These are phyloP conservation scores for Myochromella boudieri DNA, from an alignment of 768 basidiomycete genomes.

Conservation along the genomic window DNA sequence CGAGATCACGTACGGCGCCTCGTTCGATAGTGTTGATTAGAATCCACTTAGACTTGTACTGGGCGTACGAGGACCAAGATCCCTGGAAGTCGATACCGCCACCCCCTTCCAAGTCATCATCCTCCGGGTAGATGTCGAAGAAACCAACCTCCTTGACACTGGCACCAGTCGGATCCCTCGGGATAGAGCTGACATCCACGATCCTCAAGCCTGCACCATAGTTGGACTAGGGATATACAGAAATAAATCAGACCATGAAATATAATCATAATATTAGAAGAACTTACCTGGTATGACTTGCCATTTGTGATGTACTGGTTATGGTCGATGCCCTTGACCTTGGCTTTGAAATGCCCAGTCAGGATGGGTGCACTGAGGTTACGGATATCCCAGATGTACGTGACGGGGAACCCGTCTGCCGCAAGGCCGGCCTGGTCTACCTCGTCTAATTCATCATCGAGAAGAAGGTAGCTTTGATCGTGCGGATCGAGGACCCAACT, in stretches of 20 bases:
- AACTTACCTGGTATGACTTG: constrained; percentile 20
- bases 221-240: constrained; percentile 17
- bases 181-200: constrained; percentile 26
- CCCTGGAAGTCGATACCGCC: constrained; percentile 11
- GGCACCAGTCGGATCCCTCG: constrained; percentile 26
- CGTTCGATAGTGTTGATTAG: constrained; percentile 18
- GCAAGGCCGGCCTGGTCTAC: constrained; percentile 17
- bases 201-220: constrained; percentile 29
- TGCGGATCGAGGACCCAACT: constrained; percentile 25
- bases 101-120: constrained; percentile 9
- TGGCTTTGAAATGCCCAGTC: constrained; percentile 27
- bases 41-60: constrained; percentile 16
- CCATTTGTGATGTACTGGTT: constrained; percentile 27
- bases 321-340: constrained; percentile 26
- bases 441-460: constrained; percentile 30
- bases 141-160: constrained; percentile 25
- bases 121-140: constrained; percentile 22
- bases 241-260: background rate
- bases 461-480: constrained; percentile 25
- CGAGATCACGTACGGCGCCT: constrained; percentile 4
- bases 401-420: constrained; percentile 22
- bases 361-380: constrained; percentile 24
- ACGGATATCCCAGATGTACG: constrained; percentile 32
- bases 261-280: background rate
- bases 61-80: constrained; percentile 14